phyloP scores from a whole-genome alignment of 129 eudicot genomes.

The Saussurea involucrata region DNA sequence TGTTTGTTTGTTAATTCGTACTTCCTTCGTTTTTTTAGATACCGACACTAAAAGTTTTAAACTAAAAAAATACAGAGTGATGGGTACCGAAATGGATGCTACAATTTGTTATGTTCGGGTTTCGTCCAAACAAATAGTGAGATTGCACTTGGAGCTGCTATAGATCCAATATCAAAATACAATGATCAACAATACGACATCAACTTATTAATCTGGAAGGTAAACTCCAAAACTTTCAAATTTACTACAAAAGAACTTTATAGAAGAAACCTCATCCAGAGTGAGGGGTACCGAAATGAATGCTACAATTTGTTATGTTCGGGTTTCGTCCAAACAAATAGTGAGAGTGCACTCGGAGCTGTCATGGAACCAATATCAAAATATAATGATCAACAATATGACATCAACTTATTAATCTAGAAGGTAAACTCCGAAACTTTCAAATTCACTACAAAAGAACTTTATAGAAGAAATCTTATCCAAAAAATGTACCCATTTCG shows the following conservation, averaged over 20 bases:
- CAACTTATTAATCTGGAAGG: slow-evolving; percentile 5
- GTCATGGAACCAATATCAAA: neutral
- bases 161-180: neutral
- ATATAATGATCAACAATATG: neutral
- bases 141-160: neutral
- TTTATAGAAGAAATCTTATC: too few species aligned
- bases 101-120: neutral
- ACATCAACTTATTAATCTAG: neutral
- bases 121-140: neutral
- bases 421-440: neutral
- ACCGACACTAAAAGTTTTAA: neutral
- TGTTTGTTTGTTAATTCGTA: neutral
- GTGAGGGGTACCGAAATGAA: neutral
- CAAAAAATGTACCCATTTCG: neutral
- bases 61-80: neutral
- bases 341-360: neutral
- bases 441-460: neutral
- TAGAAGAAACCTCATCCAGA: neutral
- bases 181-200: neutral
- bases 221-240: neutral
- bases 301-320: slow-evolving; percentile 4
- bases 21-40: neutral
- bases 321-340: slow-evolving; percentile 2
- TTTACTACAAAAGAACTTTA: neutral
- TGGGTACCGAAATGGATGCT: neutral